These are phyloP conservation scores for Ramaria rubella DNA, from an alignment of 768 basidiomycete genomes.

Conservation along the genomic window DNA sequence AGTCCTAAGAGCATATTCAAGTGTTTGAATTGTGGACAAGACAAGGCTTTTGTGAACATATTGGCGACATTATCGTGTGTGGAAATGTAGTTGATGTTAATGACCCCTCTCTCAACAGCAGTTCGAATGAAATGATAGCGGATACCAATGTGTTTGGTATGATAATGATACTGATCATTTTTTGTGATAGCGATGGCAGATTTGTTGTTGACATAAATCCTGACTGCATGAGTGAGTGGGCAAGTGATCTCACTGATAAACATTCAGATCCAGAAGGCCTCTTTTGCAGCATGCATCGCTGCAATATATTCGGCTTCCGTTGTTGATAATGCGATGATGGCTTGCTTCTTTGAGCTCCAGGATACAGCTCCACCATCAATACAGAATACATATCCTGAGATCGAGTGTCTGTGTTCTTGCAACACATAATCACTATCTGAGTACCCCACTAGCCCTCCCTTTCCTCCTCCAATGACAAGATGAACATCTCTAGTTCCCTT, in stretches of 20 bases:
- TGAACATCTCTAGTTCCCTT: slow-evolving; percentile 22
- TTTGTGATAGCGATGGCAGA: slow-evolving; percentile 25
- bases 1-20: not conserved
- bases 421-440: slow-evolving; percentile 24
- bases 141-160: slow-evolving; percentile 35
- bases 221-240: not conserved
- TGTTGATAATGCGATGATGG: slow-evolving; percentile 29
- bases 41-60: not conserved
- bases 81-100: not conserved
- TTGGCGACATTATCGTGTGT: not conserved
- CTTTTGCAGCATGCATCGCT: slow-evolving; percentile 20
- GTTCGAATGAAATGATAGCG: slow-evolving; percentile 27
- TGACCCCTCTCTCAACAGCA: not conserved
- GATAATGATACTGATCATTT: slow-evolving; percentile 24
- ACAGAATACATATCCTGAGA: slow-evolving; percentile 25
- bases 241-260: slow-evolving; percentile 16
- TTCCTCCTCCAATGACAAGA: slow-evolving; percentile 21
- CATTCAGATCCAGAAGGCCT: slow-evolving; percentile 23
- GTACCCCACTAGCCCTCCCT: slow-evolving; percentile 13
- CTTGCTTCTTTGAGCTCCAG: slow-evolving; percentile 32
- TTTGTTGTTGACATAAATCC: slow-evolving; percentile 21
- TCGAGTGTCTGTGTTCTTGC: slow-evolving; percentile 21
- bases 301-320: slow-evolving; percentile 43
- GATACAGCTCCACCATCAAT: slow-evolving; percentile 25
- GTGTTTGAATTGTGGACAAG: not conserved